A percentile compares a stretch with the other conserved stretches of the same genome.
phyloP scores from a whole-genome alignment of 176 grass and related monocot species.

The sorghum (Sorghum bicolor) region DNA sequence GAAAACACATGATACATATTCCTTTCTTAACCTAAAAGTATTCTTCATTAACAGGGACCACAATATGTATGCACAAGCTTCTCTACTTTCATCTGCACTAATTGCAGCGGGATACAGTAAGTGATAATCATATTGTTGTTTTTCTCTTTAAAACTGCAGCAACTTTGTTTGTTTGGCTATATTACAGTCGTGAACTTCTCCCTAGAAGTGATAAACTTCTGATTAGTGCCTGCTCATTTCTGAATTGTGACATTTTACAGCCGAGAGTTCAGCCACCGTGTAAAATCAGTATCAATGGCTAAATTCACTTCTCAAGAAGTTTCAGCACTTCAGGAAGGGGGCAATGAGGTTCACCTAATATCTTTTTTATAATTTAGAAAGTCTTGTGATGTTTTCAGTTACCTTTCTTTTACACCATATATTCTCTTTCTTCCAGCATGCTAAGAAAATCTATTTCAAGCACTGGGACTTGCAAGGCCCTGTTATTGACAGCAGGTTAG shows the following conservation, averaged over 20 bases:
- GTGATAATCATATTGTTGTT: constrained; percentile 17
- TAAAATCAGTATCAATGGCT: constrained; percentile 75
- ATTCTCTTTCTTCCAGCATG: constrained; percentile 31
- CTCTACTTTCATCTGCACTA: constrained; percentile 58
- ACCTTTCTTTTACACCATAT: background rate
- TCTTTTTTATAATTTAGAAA: constrained; percentile 1
- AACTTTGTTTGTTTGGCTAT: background rate
- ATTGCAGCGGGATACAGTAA: constrained; percentile 80
- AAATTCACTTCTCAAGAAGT: constrained; percentile 66
- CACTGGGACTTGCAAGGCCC: constrained; percentile 55
- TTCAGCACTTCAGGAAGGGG: constrained; percentile 61
- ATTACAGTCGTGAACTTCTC: background rate
- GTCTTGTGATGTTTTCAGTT: background rate
- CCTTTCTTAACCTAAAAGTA: background rate
- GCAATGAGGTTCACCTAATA: constrained; percentile 48
- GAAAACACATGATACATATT: background rate
- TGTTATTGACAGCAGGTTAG: constrained; percentile 55
- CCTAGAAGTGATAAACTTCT: background rate
- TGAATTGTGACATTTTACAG: constrained; percentile 28
- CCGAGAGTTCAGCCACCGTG: constrained; percentile 69
- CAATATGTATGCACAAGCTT: constrained; percentile 82
- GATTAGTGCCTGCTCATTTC: background rate
- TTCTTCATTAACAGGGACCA: constrained; percentile 50
- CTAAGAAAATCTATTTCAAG: constrained; percentile 65
- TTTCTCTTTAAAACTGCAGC: background rate